phyloP scores from a whole-genome alignment of 805 yeast genomes.

The Suhomyces tanzawaensis region DNA sequence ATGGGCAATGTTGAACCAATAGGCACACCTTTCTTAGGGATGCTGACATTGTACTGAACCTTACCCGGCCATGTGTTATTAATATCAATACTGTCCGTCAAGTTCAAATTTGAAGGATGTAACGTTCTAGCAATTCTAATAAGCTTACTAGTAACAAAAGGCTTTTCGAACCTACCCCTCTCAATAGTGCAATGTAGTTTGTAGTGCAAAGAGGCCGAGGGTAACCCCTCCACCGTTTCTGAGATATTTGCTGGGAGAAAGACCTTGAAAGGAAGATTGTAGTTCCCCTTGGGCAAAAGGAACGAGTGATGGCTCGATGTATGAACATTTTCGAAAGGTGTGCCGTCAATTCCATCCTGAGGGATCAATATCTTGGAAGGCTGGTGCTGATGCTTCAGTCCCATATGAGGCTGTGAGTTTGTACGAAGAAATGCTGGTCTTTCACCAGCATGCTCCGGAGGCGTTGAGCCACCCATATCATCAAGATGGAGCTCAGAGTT shows the following conservation, averaged over 20 bases:
- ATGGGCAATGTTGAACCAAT: slow-evolving; percentile 45
- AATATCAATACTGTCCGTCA: slow-evolving; percentile 45
- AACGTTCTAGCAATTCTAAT: slow-evolving; percentile 45
- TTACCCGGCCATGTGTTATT: slow-evolving; percentile 54
- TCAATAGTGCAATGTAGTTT: slow-evolving; percentile 41
- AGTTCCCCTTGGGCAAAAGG: slow-evolving; percentile 50
- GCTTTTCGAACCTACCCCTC: slow-evolving; percentile 43
- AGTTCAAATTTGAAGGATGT: slow-evolving; percentile 36
- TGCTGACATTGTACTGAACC: slow-evolving; percentile 46
- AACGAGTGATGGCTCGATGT: slow-evolving; percentile 31
- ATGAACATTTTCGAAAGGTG: slow-evolving; percentile 36
- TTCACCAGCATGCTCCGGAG: neutral
- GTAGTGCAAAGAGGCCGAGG: slow-evolving; percentile 42
- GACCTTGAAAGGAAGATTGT: slow-evolving; percentile 46
- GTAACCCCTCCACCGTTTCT: slow-evolving; percentile 52
- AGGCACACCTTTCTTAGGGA: slow-evolving; percentile 45
- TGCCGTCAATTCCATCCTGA: slow-evolving; percentile 40
- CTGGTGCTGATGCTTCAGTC: slow-evolving; percentile 6
- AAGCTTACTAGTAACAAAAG: slow-evolving; percentile 33
- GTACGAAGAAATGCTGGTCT: slow-evolving; percentile 31
- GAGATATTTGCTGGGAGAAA: slow-evolving; percentile 46
- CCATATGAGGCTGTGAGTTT: slow-evolving; percentile 27
- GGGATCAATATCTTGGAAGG: slow-evolving; percentile 18
- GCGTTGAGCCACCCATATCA: slow-evolving; percentile 1
- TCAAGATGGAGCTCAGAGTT: slow-evolving; percentile 6